Evolutionary conservation across 495 filamentous ascomycete species (phyloP).

Genomic region (Penicillium herquei): DNA sequence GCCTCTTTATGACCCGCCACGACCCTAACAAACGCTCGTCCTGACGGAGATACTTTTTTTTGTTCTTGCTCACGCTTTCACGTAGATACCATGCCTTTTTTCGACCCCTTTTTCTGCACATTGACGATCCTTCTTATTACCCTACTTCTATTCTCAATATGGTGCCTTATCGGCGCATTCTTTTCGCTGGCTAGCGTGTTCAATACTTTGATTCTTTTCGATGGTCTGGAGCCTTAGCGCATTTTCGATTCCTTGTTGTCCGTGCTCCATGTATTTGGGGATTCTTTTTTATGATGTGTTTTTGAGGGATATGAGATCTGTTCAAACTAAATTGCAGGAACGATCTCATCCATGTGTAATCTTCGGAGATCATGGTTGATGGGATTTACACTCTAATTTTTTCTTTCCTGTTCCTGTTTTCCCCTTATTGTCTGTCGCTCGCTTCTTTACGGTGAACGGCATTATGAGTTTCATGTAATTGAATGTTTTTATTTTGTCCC

Average conservation of each 20-base stretch:
- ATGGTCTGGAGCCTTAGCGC: conserved; percentile 12
- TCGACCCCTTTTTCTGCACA: conserved; percentile 17
- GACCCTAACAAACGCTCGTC: conserved; percentile 17
- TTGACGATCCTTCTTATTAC: conserved; percentile 19
- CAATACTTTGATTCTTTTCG: conserved; percentile 7
- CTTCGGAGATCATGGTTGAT: conserved; percentile 4
- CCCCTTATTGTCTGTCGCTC: neutral
- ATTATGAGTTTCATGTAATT: conserved; percentile 1
- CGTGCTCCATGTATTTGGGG: conserved; percentile 5
- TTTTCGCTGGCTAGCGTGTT: conserved; percentile 4
- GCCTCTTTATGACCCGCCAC: conserved; percentile 27
- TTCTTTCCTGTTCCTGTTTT: conserved; percentile 9
- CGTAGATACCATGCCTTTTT: conserved; percentile 27
- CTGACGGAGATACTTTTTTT: conserved; percentile 26
- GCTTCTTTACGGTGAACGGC: neutral
- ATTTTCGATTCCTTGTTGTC: conserved; percentile 2
- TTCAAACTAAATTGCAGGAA: conserved; percentile 22
- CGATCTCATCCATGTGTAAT: conserved; percentile 15
- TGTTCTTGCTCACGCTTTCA: conserved; percentile 22
- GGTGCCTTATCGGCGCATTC: neutral
- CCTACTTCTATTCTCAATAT: conserved; percentile 5
- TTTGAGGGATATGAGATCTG: conserved; percentile 11
- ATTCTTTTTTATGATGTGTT: conserved; percentile 2
- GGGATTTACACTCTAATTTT: neutral
- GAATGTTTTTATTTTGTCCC: conserved; percentile 1